These are phyloP conservation scores for Candida ovalis DNA, from an alignment of 805 yeast species.

Conservation along the genomic window DNA sequence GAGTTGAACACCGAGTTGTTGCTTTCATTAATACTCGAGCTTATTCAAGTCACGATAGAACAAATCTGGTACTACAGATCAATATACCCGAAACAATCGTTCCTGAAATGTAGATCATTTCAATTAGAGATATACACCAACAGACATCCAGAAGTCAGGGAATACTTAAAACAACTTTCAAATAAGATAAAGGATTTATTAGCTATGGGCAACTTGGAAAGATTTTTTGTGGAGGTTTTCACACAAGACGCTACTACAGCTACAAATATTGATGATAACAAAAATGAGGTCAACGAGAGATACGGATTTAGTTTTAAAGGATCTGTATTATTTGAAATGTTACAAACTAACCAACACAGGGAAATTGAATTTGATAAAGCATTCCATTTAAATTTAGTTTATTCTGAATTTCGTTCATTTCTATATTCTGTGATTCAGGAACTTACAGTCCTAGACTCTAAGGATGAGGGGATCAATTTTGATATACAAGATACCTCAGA, in stretches of 20 bases:
- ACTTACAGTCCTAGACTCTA: constrained; percentile 5
- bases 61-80: constrained; percentile 49
- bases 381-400: constrained; percentile 12
- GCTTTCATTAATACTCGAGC: constrained; percentile 40
- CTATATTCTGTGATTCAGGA: constrained; percentile 24
- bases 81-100: constrained; percentile 52
- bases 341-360: constrained; percentile 4
- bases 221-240: constrained; percentile 24
- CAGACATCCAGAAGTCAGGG: constrained; percentile 43
- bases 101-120: constrained; percentile 39
- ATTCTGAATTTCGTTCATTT: constrained; percentile 25
- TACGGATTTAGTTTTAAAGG: constrained; percentile 29
- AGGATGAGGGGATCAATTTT: not conserved
- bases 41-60: constrained; percentile 48
- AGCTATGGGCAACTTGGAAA: constrained; percentile 19
- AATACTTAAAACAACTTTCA: constrained; percentile 34
- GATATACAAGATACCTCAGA: not conserved
- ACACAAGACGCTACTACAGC: not conserved
- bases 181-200: constrained; percentile 18
- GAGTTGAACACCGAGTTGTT: constrained; percentile 9
- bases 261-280: not conserved
- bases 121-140: constrained; percentile 39
- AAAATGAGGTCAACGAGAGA: constrained; percentile 9
- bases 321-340: constrained; percentile 23
- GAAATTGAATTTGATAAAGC: not conserved